Conservation (phyloP, 1,284 basidiomycete genomes). For the Sutorius eximius region DNA sequence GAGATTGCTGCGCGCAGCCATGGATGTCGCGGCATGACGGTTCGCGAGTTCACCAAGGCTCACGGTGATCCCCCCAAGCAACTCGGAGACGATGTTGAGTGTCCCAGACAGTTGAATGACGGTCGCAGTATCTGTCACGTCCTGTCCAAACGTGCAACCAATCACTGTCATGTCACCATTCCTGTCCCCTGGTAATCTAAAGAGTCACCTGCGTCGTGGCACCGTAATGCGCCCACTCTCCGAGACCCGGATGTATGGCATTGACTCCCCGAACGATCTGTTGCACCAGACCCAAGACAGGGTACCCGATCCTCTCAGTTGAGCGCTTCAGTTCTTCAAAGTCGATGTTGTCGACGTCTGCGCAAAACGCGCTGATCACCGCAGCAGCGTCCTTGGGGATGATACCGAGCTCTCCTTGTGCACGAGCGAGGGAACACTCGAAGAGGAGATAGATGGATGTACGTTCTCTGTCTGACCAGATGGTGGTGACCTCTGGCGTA, state of each 20-base stretch:
- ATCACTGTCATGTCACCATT: neutral
- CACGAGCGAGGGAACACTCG: conserved; percentile 40
- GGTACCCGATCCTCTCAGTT: conserved; percentile 44
- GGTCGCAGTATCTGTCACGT: conserved; percentile 47
- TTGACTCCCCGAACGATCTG: conserved; percentile 42
- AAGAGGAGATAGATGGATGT: conserved; percentile 41
- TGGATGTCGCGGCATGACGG: conserved; percentile 38
- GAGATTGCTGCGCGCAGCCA: conserved; percentile 47
- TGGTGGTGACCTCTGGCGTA: conserved; percentile 34
- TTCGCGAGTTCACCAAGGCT: conserved; percentile 31
- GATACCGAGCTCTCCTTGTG: conserved; percentile 39
- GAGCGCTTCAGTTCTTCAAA: conserved; percentile 40
- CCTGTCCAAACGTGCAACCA: conserved; percentile 26
- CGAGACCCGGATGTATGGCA: conserved; percentile 34
- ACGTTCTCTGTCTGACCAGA: conserved; percentile 44
- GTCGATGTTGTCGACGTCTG: conserved; percentile 36
- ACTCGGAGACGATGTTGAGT: conserved; percentile 33
- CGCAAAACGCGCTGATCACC: conserved; percentile 36
- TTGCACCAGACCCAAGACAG: conserved; percentile 43
- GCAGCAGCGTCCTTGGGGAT: conserved; percentile 40
- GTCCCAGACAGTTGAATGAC: conserved; percentile 43
- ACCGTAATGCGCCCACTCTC: conserved; percentile 48
- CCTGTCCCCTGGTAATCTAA: neutral
- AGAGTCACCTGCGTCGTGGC: conserved; percentile 44
- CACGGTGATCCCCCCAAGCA: conserved; percentile 32